phyloP scores from a whole-genome alignment of 2,329 filamentous ascomycete species.

The Graphilbum fragrans region DNA sequence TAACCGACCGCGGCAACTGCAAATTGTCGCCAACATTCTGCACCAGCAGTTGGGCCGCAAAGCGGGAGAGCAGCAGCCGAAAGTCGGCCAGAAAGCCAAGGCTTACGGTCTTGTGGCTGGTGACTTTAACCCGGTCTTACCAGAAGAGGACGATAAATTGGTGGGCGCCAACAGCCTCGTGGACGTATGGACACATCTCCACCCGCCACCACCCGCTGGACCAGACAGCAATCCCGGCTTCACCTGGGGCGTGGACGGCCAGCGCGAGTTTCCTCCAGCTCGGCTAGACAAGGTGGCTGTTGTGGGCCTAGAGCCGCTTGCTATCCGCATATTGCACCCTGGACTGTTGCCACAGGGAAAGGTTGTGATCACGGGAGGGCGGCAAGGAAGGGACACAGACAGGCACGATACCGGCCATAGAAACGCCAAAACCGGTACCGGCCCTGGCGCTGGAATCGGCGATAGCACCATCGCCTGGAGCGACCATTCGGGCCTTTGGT shows the following conservation, averaged over 20 bases:
- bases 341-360: conserved; percentile 1
- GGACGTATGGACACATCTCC: conserved; percentile 21
- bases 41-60: neutral
- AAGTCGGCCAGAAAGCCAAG: no score
- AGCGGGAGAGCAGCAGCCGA: neutral
- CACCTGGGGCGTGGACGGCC: conserved; percentile 24
- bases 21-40: conserved; percentile 15
- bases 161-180: conserved; percentile 18
- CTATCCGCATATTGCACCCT: conserved; percentile 10
- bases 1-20: conserved; percentile 18
- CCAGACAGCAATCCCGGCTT: conserved; percentile 17
- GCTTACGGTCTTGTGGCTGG: conserved; percentile 23
- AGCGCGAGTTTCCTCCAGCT: conserved; percentile 17
- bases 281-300: conserved; percentile 25
- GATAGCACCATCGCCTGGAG: conserved; percentile 6
- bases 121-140: conserved; percentile 25
- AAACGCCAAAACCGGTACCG: neutral
- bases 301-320: conserved; percentile 13
- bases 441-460: neutral
- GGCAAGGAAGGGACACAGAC: no score
- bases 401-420: neutral
- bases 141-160: conserved; percentile 18
- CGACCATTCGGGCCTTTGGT: conserved; percentile 9
- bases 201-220: conserved; percentile 1
- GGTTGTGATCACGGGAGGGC: no score